Percentiles rank a stretch among this genome's conserved stretches.
phyloP scores from a whole-genome alignment of 2,329 filamentous ascomycete species.

The Cylindrodendrum hubeiense region DNA sequence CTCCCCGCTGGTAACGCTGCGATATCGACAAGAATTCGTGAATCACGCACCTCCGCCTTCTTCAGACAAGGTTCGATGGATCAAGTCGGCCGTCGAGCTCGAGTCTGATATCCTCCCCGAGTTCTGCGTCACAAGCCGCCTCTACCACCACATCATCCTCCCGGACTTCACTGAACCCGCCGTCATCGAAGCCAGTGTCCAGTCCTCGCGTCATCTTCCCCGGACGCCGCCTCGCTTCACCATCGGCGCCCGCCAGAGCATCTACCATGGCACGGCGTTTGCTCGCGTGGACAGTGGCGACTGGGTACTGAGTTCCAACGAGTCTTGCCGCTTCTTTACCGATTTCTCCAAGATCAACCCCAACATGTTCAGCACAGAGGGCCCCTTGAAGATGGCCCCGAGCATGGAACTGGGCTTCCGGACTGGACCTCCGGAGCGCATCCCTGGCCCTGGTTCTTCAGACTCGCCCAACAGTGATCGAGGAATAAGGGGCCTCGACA shows the following conservation, averaged over 20 bases:
- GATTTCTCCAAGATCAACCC: slow-evolving; percentile 48
- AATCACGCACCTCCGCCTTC: slow-evolving; percentile 31
- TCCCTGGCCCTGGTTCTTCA: slow-evolving; percentile 23
- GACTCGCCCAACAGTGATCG: slow-evolving; percentile 39
- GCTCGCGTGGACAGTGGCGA: slow-evolving; percentile 57
- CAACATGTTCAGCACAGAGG: slow-evolving; percentile 46
- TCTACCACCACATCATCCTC: slow-evolving; percentile 50
- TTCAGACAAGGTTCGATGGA: slow-evolving; percentile 35
- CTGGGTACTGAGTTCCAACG: slow-evolving; percentile 47
- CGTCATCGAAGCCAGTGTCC: slow-evolving; percentile 52
- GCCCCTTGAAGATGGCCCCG: slow-evolving; percentile 47
- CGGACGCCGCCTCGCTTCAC: slow-evolving; percentile 44
- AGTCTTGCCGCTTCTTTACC: slow-evolving; percentile 49
- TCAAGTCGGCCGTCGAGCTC: slow-evolving; percentile 40
- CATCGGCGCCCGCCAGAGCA: slow-evolving; percentile 49
- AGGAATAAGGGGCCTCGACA: slow-evolving; percentile 55
- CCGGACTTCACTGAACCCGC: slow-evolving; percentile 47
- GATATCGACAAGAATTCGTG: slow-evolving; percentile 55
- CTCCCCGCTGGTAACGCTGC: slow-evolving; percentile 52
- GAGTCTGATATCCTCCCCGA: slow-evolving; percentile 54
- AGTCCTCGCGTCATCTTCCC: slow-evolving; percentile 35
- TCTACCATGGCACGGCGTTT: slow-evolving; percentile 52
- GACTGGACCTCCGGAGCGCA: slow-evolving; percentile 36
- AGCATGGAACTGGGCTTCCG: slow-evolving; percentile 58
- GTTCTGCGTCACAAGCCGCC: slow-evolving; percentile 50